Evolutionary conservation across 495 filamentous ascomycete species (phyloP).

Genomic region (Lophiotrema nucula): DNA sequence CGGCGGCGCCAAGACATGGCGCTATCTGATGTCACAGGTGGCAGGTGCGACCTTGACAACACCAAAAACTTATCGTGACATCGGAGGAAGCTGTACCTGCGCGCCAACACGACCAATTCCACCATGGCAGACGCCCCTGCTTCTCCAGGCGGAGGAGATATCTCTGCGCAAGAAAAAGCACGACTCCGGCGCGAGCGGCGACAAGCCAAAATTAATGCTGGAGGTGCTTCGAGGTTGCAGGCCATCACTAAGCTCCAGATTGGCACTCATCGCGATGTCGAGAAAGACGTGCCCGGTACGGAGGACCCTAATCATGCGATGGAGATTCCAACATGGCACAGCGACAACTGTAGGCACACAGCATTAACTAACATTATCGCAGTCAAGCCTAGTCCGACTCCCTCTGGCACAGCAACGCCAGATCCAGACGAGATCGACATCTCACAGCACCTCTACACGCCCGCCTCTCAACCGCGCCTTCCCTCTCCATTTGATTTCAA

Average conservation of each 20-base stretch:
- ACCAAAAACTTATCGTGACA: too few relatives aligned
- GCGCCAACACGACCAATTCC: too few relatives aligned
- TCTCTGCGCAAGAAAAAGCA: conserved; percentile 65
- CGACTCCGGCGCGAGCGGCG: conserved; percentile 85
- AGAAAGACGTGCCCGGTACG: conserved; percentile 32
- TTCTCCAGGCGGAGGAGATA: conserved; percentile 47
- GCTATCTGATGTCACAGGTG: too few relatives aligned
- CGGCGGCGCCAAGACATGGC: too few relatives aligned
- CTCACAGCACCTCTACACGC: conserved; percentile 58
- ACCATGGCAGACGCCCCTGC: conserved; percentile 29
- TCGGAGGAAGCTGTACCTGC: too few relatives aligned
- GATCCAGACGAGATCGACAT: conserved; percentile 79
- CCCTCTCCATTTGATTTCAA: conserved; percentile 33
- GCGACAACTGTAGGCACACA: too few relatives aligned
- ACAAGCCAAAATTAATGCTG: conserved; percentile 84
- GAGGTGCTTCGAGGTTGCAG: conserved; percentile 73
- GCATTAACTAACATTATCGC: neutral
- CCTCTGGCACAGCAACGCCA: conserved; percentile 33
- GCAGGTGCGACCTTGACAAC: too few relatives aligned
- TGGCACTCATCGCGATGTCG: conserved; percentile 13
- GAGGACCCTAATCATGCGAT: neutral
- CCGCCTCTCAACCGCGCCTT: conserved; percentile 27
- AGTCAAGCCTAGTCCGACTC: conserved; percentile 1
- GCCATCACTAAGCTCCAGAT: conserved; percentile 62
- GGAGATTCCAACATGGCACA: too few relatives aligned